A percentile compares a stretch with the other conserved stretches of the same genome.
Evolutionary conservation across 768 basidiomycete species (phyloP).

Genomic region (Boletus insuetus): DNA sequence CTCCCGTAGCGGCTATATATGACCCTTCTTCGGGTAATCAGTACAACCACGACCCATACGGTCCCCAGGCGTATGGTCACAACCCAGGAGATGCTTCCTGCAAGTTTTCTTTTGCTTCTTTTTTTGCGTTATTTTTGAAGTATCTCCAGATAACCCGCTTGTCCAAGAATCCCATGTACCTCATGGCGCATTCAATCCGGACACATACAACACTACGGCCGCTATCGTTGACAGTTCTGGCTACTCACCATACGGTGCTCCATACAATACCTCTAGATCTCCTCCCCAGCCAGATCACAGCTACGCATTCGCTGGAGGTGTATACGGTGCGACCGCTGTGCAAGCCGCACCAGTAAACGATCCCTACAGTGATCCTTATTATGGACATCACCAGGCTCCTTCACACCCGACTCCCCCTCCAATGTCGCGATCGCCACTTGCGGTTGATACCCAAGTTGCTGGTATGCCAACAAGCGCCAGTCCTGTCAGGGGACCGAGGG

Average conservation of each 20-base stretch:
- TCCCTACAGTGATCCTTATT: constrained; percentile 28
- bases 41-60: constrained; percentile 29
- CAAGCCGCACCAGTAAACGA: constrained; percentile 40
- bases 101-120: constrained; percentile 31
- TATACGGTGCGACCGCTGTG: constrained; percentile 49
- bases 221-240: constrained; percentile 9
- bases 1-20: constrained; percentile 13
- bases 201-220: constrained; percentile 39
- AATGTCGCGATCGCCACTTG: constrained; percentile 33
- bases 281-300: constrained; percentile 41
- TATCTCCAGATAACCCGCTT: constrained; percentile 48
- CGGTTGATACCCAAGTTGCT: constrained; percentile 38
- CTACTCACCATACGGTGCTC: constrained; percentile 15
- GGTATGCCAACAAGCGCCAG: constrained; percentile 29
- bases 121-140: not conserved
- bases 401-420: constrained; percentile 30
- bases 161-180: constrained; percentile 50
- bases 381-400: constrained; percentile 21
- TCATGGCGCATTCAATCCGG: constrained; percentile 42
- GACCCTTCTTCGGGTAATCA: constrained; percentile 18
- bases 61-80: constrained; percentile 49
- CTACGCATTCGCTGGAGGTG: constrained; percentile 56
- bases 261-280: constrained; percentile 13
- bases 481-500: constrained; percentile 44
- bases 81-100: constrained; percentile 50